phyloP scores from a whole-genome alignment of 129 eudicot species.

The Kitagawia praeruptora region DNA sequence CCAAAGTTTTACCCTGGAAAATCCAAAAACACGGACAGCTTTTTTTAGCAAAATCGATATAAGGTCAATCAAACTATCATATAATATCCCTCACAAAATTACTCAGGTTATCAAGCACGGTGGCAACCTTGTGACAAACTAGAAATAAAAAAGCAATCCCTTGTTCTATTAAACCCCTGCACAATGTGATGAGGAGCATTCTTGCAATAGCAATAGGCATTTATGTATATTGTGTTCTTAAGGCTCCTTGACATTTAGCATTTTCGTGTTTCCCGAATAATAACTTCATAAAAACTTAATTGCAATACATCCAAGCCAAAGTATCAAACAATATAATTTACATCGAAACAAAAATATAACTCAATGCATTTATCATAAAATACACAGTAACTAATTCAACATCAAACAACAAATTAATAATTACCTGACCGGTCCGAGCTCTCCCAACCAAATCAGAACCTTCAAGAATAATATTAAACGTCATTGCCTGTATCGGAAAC shows the following conservation, averaged over 20 bases:
- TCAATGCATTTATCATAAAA: background rate
- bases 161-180: background rate
- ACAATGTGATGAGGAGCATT: background rate
- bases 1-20: slow-evolving; percentile 78
- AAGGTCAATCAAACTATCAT: too few relatives aligned
- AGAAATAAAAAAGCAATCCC: background rate
- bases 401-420: background rate
- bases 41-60: background rate
- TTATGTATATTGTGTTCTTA: background rate
- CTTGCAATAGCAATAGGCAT: background rate
- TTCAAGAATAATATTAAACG: slow-evolving; percentile 53
- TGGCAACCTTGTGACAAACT: background rate
- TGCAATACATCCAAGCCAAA: background rate
- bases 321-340: background rate
- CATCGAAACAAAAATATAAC: background rate
- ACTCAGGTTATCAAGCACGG: background rate
- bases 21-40: background rate
- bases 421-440: slow-evolving; percentile 95
- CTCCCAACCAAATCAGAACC: slow-evolving; percentile 93
- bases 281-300: background rate
- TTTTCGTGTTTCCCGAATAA: background rate
- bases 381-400: background rate
- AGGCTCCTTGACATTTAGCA: background rate
- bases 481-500: slow-evolving; percentile 93
- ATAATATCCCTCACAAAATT: background rate